phyloP scores from a whole-genome alignment of 441 rosid species.

The Raphanus hybrid region DNA sequence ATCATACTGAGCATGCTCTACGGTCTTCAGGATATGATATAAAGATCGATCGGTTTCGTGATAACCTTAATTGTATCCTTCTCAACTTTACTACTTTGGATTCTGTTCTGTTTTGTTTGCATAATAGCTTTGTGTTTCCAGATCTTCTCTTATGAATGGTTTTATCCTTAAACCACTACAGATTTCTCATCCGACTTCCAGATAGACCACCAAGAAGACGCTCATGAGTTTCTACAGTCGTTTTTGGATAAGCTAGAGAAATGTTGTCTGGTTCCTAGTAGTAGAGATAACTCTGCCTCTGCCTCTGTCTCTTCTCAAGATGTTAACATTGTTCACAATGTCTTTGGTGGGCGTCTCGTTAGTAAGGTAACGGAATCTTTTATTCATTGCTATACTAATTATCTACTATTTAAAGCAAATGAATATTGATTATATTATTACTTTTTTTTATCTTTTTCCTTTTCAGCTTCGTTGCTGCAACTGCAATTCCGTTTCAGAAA shows the following conservation, averaged over 20 bases:
- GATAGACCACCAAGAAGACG: constrained; percentile 76
- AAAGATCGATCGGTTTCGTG: constrained; percentile 51
- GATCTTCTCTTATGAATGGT: not conserved
- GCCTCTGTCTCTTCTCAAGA: constrained; percentile 34
- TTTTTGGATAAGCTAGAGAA: constrained; percentile 66
- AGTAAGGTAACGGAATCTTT: constrained; percentile 54
- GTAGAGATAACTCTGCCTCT: constrained; percentile 30
- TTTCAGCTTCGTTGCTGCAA: constrained; percentile 68
- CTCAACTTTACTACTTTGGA: not conserved
- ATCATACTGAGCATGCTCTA: constrained; percentile 63
- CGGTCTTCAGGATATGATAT: constrained; percentile 59
- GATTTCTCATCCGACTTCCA: constrained; percentile 61
- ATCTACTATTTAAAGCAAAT: not conserved
- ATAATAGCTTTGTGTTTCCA: not conserved
- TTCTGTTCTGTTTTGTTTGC: not conserved
- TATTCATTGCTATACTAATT: not conserved
- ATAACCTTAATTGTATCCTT: constrained; percentile 54
- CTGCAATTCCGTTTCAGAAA: constrained; percentile 60
- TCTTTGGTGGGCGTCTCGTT: constrained; percentile 75
- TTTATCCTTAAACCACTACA: constrained; percentile 48
- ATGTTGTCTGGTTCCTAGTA: constrained; percentile 48
- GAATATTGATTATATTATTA: no score
- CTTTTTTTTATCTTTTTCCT: not conserved
- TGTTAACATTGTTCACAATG: constrained; percentile 54
- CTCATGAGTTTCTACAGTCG: constrained; percentile 76